Conservation (phyloP, 306 rosid species). For the Benincasa hispida region DNA sequence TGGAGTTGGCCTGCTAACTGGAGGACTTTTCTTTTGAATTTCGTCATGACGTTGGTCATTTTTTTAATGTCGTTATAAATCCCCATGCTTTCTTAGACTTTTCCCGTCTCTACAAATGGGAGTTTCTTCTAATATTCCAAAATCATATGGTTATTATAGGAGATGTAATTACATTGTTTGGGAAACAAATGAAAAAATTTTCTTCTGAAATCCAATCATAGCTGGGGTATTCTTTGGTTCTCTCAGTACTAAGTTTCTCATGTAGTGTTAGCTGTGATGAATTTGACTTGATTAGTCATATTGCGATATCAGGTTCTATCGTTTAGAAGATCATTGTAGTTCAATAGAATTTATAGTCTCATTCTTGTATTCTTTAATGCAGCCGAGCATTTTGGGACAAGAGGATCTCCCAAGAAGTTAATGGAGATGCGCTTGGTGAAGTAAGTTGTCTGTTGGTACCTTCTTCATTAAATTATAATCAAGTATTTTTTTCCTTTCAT, state of each 20-base stretch:
- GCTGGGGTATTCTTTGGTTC: neutral
- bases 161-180: neutral
- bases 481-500: neutral
- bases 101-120: neutral
- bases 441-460: conserved; percentile 3
- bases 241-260: neutral
- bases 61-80: neutral
- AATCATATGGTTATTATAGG: neutral
- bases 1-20: neutral
- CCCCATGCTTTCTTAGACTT: neutral
- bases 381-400: conserved; percentile 48
- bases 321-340: neutral
- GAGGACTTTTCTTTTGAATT: neutral
- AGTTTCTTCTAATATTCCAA: neutral
- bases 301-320: neutral
- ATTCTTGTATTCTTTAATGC: neutral
- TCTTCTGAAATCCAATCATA: neutral
- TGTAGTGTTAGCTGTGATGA: neutral
- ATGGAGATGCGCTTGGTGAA: conserved; percentile 50
- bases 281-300: neutral
- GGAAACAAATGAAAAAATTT: neutral
- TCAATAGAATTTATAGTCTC: neutral
- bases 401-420: conserved; percentile 52
- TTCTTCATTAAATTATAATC: neutral
- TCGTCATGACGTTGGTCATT: neutral